Percentiles rank a stretch among this genome's conserved stretches.
Conservation (phyloP, 108 stramenopile genomes). For the Skeletonema grethae region DNA sequence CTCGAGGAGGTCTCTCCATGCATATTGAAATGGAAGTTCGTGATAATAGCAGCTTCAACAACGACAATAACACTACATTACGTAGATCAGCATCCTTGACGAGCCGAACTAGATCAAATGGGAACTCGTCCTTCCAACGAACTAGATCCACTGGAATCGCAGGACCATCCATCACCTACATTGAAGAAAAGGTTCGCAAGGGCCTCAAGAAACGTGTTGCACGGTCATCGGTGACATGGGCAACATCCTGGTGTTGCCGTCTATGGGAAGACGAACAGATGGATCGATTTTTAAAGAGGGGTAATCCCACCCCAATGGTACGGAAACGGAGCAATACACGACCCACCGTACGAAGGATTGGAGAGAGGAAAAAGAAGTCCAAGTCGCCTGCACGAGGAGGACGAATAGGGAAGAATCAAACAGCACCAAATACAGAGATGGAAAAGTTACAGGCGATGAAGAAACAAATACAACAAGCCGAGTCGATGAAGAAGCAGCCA, state of each 20-base stretch:
- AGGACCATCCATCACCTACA: constrained; percentile 24
- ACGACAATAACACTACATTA: constrained; percentile 12
- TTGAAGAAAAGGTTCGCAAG: constrained; percentile 23
- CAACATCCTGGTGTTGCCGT: constrained; percentile 43
- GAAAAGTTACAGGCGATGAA: not conserved
- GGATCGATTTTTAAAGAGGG: constrained; percentile 13
- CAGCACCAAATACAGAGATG: not conserved
- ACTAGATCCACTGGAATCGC: constrained; percentile 15
- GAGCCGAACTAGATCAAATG: constrained; percentile 19
- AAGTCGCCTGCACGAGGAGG: not conserved
- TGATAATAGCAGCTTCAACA: not conserved
- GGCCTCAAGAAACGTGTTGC: constrained; percentile 28
- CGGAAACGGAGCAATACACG: constrained; percentile 21
- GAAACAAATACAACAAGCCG: not conserved
- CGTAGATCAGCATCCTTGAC: constrained; percentile 13
- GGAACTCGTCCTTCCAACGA: constrained; percentile 31
- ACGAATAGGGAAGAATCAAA: not conserved
- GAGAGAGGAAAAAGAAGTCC: constrained; percentile 16
- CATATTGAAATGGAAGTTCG: constrained; percentile 44
- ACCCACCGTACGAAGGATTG: constrained; percentile 29
- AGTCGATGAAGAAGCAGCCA: not conserved
- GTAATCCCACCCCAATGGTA: not conserved
- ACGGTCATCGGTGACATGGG: constrained; percentile 46
- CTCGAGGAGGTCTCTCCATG: constrained; percentile 39
- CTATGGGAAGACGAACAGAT: constrained; percentile 48